Evolutionary conservation across 23 red algal genomes (phyloP), one percentile per base, ranked within the genome.

Genomic region (Porphyridium purpureum): DNA sequence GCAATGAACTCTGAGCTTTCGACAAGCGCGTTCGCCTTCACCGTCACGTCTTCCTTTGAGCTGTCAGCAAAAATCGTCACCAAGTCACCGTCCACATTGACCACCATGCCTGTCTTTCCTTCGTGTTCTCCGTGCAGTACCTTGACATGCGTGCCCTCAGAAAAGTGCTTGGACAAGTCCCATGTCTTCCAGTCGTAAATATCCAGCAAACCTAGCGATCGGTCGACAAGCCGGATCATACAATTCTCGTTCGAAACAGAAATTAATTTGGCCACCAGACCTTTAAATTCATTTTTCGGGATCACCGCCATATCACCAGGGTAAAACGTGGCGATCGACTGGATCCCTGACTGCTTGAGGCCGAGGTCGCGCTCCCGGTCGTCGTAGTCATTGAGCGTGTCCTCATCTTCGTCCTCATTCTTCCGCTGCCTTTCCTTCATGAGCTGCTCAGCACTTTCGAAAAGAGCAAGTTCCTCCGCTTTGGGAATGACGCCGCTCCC

Each of bases 161-260:
- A 64, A 56, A 98, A 98, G 26, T 76, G 59, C 58, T 98, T 98
- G 32, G 53, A 57, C 15, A 98, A 59, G 62, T 86, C 73, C 4
- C 38, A 11, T 17, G 11, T 44, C 38, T 44, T 17, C 11, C 38
- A 44, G 38, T n/a, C n/a, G n/a, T n/a, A n/a, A n/a, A n/a, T n/a
- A n/a, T n/a, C n/a, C n/a, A n/a, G n/a, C n/a, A n/a, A n/a, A n/a
- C n/a, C n/a, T n/a, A n/a, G n/a, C n/a, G n/a, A n/a, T n/a, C n/a
- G n/a, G n/a, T n/a, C n/a, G n/a, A n/a, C n/a, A n/a, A n/a, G n/a
- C n/a, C n/a, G n/a, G n/a, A n/a, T n/a, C n/a, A n/a, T n/a, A n/a
- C n/a, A n/a, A n/a, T n/a, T n/a, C n/a, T n/a, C n/a, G n/a, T n/a
- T n/a, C n/a, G n/a, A n/a, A n/a, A n/a, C n/a, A n/a, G n/a, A n/a